Base-by-base conservation (phyloP, 2,329 filamentous ascomycete species). In the Penicillium sp. region DNA sequence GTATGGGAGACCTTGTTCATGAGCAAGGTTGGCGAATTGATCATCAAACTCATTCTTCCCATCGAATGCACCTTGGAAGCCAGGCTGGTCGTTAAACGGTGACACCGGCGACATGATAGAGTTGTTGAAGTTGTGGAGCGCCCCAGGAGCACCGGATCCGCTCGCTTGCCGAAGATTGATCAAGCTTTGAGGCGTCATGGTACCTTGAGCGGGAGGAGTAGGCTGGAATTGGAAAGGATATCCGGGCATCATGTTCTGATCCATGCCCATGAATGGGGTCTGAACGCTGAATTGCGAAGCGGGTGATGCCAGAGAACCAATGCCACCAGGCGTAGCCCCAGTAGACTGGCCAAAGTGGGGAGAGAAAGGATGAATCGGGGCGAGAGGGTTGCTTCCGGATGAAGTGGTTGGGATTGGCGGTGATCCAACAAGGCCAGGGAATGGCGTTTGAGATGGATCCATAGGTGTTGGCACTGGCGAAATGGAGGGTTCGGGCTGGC, bases 321-420 rank as follows among this genome's bases (percentile, higher is more conserved):
- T 74, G 16, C 80, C 83, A 13, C 87, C 86, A 61, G 84, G 89
- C 69, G 88, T 77, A 48, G 85, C 77, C 48, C 83, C 81, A 13
- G 60, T 49, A 42, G 88, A 81, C 62, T 84, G 74, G 48, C 83
- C 77, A 65, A 84, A 71, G 61, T 84, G 82, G 33, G 85, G 81
- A 3, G 85, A 81, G 71, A 92, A 87, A 31, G 82, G 64, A 87
- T 87, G 60, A 80, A 80, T 76, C 69, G 68, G 83, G 83, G 53
- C 84, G 78, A 63, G 79, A 42, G 86, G 85, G 59, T 85, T 88
- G 75, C 90, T 93, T 28, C 84, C 86, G 11, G 87, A 89, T 26
- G 92, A 96, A 0, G 87, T 87, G 0, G 91, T 87, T 18, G 90
- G 90, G 23, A 96, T 76, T 1, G 92, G 91, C 9, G 93, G 92